These are phyloP conservation scores for Pseudozyma pruni DNA, from an alignment of 1,284 basidiomycete species.

Conservation along the genomic window DNA sequence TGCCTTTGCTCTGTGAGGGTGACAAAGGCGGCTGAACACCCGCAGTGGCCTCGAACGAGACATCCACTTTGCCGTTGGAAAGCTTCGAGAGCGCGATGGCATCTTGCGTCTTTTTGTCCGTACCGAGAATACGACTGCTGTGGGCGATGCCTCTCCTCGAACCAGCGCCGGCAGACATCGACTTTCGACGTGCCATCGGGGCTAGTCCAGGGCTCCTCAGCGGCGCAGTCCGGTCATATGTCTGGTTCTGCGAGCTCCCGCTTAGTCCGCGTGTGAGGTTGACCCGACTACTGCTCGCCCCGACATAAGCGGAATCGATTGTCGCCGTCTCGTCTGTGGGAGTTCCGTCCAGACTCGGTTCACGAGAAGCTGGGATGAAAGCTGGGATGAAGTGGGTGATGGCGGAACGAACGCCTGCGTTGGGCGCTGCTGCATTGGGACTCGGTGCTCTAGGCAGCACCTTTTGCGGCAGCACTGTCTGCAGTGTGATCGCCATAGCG, in stretches of 20 bases:
- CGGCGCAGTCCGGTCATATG: not conserved
- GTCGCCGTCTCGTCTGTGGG: not conserved
- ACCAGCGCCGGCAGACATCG: constrained; percentile 29
- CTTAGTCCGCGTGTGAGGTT: constrained; percentile 5
- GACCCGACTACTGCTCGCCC: not conserved
- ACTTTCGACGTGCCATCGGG: constrained; percentile 6
- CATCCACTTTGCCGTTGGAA: constrained; percentile 42
- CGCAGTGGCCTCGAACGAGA: constrained; percentile 38
- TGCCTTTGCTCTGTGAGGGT: constrained; percentile 17
- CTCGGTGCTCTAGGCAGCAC: constrained; percentile 40
- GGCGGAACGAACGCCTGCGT: constrained; percentile 32
- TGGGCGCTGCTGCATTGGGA: constrained; percentile 34
- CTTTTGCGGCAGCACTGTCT: constrained; percentile 34
- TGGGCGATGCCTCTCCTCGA: constrained; percentile 39
- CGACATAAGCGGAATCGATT: not conserved
- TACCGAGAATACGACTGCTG: constrained; percentile 34
- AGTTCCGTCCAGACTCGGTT: constrained; percentile 14
- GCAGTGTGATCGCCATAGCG: constrained; percentile 36
- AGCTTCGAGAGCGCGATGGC: constrained; percentile 27
- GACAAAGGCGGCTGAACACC: not conserved
- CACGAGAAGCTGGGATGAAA: constrained; percentile 41
- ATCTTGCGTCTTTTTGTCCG: constrained; percentile 20
- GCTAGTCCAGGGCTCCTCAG: constrained; percentile 5
- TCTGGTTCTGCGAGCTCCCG: constrained; percentile 7
- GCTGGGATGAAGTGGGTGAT: constrained; percentile 48